These are phyloP conservation scores for Athelia sp. DNA, from an alignment of 1,284 basidiomycete species.

Conservation along the genomic window DNA sequence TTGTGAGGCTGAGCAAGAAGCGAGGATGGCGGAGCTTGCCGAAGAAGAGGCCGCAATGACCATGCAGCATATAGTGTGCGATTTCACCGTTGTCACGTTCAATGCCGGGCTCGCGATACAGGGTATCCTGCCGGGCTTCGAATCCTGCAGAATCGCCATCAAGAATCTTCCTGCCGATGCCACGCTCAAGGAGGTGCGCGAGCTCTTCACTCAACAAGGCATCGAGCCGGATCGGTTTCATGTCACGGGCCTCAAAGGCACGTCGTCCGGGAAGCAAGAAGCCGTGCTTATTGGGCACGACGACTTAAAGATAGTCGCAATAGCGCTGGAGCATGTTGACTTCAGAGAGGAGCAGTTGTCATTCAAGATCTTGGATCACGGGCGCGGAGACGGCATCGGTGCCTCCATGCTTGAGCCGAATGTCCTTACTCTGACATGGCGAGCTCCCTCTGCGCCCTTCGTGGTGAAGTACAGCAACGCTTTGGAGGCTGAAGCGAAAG, in stretches of 20 bases:
- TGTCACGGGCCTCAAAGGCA: conserved; percentile 1
- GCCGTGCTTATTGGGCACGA: background rate
- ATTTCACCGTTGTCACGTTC: conserved; percentile 14
- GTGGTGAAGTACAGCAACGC: background rate
- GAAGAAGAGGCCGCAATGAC: conserved; percentile 6
- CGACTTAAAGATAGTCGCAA: background rate
- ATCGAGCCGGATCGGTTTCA: conserved; percentile 9
- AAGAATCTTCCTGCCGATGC: background rate
- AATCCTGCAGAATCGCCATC: background rate
- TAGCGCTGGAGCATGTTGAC: background rate
- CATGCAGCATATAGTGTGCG: conserved; percentile 8
- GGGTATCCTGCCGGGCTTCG: conserved; percentile 12
- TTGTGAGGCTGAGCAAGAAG: no score
- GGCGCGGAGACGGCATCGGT: no score
- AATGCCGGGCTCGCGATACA: conserved; percentile 11
- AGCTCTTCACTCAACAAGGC: conserved; percentile 14
- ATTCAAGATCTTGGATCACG: background rate
- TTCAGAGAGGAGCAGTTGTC: background rate
- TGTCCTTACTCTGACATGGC: background rate
- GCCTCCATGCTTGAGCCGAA: no score
- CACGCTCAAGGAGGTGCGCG: conserved; percentile 8
- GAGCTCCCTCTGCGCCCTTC: background rate
- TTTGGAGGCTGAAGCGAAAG: background rate
- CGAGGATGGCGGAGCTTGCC: no score
- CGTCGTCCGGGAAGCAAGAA: conserved; percentile 2